phyloP scores from a whole-genome alignment of 441 rosid species.

The Syzygium syzygioides region DNA sequence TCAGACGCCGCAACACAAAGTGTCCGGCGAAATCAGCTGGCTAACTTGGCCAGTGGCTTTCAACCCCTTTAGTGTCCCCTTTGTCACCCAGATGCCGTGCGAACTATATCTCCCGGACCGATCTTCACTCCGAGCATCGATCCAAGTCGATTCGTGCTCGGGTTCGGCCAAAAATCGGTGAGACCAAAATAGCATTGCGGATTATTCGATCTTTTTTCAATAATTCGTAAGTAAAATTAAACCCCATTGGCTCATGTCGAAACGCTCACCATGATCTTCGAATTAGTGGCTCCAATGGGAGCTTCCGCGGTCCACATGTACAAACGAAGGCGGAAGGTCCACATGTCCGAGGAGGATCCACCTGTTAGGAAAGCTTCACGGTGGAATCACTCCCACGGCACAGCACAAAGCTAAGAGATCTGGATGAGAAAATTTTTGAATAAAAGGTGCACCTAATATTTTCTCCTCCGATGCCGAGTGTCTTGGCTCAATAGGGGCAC shows the following conservation, averaged over 20 bases:
- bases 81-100: rapidly evolving
- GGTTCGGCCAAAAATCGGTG: rapidly evolving
- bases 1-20: too few species aligned
- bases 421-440: too few species aligned
- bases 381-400: too few species aligned
- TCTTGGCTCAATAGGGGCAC: neutral
- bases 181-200: rapidly evolving
- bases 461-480: neutral
- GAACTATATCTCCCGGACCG: rapidly evolving
- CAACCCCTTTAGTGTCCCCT: too few species aligned
- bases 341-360: too few species aligned
- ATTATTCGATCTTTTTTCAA: rapidly evolving
- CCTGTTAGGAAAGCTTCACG: too few species aligned
- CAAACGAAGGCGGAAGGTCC: neutral
- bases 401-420: too few species aligned
- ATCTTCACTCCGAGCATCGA: neutral
- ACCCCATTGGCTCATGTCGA: neutral
- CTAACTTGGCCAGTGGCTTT: too few species aligned
- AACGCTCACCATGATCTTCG: neutral
- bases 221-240: neutral
- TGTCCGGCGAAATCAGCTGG: too few species aligned
- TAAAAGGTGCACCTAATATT: too few species aligned
- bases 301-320: neutral
- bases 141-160: rapidly evolving
- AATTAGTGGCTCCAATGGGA: rapidly evolving